A percentile compares a stretch with the other conserved stretches of the same genome.
Evolutionary conservation across 495 filamentous ascomycete species (phyloP).

Genomic region (Coniosporium apollinis): DNA sequence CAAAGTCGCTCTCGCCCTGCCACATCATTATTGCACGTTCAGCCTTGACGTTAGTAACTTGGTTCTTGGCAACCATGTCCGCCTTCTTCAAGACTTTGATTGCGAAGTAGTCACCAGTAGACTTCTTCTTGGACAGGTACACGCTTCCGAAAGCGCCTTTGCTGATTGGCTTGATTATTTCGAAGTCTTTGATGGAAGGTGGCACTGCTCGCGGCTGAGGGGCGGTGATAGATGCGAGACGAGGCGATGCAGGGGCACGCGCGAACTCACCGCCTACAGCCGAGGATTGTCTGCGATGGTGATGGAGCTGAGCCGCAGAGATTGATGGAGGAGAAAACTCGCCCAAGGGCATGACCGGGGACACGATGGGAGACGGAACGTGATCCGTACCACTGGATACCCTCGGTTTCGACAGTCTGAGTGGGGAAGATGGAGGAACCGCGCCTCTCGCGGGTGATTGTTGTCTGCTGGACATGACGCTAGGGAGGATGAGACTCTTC

Average conservation of each 20-base stretch:
- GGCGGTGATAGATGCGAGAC: conserved; percentile 52
- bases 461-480: conserved; percentile 57
- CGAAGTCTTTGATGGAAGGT: conserved; percentile 96
- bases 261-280: conserved; percentile 53
- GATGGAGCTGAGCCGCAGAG: conserved; percentile 35
- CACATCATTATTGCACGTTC: conserved; percentile 99
- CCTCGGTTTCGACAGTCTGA: conserved; percentile 74
- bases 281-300: conserved; percentile 87
- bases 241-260: conserved; percentile 60
- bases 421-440: conserved; percentile 64
- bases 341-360: conserved; percentile 63
- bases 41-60: conserved; percentile 96
- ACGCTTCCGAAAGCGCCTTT: conserved; percentile 98
- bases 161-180: conserved; percentile 98
- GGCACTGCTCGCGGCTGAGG: conserved; percentile 69
- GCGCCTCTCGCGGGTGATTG: conserved; percentile 59
- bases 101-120: conserved; percentile 92
- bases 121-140: conserved; percentile 94
- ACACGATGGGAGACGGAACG: conserved; percentile 71
- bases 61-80: conserved; percentile 99
- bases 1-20: conserved; percentile 98
- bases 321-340: conserved; percentile 67
- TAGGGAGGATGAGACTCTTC: conserved; percentile 63
- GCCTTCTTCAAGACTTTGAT: conserved; percentile 98
- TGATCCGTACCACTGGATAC: conserved; percentile 54